Evolutionary conservation across 768 basidiomycete genomes (phyloP), one percentile per base, ranked within the genome.

Genomic region (Scleroderma bovista): DNA sequence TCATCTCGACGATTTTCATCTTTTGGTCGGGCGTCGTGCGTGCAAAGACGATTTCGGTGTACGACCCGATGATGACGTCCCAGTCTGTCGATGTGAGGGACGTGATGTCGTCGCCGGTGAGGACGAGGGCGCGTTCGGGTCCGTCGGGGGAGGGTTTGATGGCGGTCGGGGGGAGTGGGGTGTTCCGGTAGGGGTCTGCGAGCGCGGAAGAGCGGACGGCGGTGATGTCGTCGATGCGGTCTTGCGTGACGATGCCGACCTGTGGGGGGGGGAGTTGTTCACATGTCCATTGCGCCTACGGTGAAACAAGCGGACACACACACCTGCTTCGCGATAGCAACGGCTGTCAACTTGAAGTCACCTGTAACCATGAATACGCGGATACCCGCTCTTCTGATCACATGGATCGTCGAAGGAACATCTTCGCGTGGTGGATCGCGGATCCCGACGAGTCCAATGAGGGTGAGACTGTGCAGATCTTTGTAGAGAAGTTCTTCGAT

Each of bases 21-120:
- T 81, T 81, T 60, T 80, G 78, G 54, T 80, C 75, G 3, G 79
- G 79, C 0, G 75, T 76, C 2, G 76, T 80, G 15, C 80, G 67
- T 0, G 78, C 77, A 41, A 81, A 80, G 1, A 76, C 78, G 31
- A 80, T 67, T 46, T 73, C 68, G 12, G 65, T 67, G 50, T 75
- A 75, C 1, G 56, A 45, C 10, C 71, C 69, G 29, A 72, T 51
- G 6, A 74, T 48, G 16, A 61, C 55, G 44, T 76, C 63, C 75
- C 75, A 77, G 40, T 76, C 72, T 5, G 45, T 34, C 10, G 64
- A 50, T 0, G 57, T 60, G n/a, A 76, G 64, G 6, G 66, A 57
- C 24, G 68, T 51, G 33, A 76, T 58, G 44, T 76, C 74, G 37
- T 70, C 73, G 15, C 76, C 76, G 6, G 76, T 75, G 15, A 77